phyloP scores from a whole-genome alignment of 192 early-diverging fungal species.

The Entomortierella parvispora region DNA sequence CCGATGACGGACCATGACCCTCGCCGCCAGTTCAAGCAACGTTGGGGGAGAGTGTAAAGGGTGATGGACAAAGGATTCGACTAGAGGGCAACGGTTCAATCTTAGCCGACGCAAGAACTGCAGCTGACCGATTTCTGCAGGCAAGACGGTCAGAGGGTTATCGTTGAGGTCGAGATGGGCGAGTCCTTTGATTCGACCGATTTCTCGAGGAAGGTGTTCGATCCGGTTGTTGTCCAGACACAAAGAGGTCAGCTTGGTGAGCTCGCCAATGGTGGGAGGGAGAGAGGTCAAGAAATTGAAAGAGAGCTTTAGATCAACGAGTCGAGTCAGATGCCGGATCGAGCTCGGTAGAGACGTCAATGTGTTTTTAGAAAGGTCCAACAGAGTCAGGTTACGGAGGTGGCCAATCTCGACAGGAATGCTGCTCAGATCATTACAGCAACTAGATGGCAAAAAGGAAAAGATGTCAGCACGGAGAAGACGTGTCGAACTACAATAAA shows the following conservation, averaged over 20 bases:
- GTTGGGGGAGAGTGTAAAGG: constrained; percentile 63
- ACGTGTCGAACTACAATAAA: neutral
- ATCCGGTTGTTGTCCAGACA: constrained; percentile 69
- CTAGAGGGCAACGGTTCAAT: constrained; percentile 62
- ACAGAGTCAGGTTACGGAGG: constrained; percentile 69
- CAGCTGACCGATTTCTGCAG: constrained; percentile 75
- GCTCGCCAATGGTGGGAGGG: constrained; percentile 65
- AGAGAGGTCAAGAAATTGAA: constrained; percentile 70
- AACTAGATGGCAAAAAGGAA: constrained; percentile 54
- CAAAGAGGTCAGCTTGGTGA: constrained; percentile 74
- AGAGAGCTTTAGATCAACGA: constrained; percentile 70
- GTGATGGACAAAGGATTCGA: constrained; percentile 51
- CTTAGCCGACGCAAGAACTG: constrained; percentile 69
- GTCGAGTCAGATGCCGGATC: constrained; percentile 69
- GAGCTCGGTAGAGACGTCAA: constrained; percentile 73
- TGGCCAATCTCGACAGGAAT: constrained; percentile 82
- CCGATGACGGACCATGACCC: constrained; percentile 72
- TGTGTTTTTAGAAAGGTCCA: constrained; percentile 74
- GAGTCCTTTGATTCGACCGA: constrained; percentile 68
- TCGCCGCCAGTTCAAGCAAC: constrained; percentile 80
- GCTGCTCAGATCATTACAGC: constrained; percentile 74
- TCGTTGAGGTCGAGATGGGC: constrained; percentile 68
- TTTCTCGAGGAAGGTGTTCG: constrained; percentile 64
- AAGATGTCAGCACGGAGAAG: neutral
- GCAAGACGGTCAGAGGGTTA: constrained; percentile 72